These are phyloP conservation scores for Herpetomonas samuelpessoai DNA, from an alignment of 208 protist species.

Conservation along the genomic window DNA sequence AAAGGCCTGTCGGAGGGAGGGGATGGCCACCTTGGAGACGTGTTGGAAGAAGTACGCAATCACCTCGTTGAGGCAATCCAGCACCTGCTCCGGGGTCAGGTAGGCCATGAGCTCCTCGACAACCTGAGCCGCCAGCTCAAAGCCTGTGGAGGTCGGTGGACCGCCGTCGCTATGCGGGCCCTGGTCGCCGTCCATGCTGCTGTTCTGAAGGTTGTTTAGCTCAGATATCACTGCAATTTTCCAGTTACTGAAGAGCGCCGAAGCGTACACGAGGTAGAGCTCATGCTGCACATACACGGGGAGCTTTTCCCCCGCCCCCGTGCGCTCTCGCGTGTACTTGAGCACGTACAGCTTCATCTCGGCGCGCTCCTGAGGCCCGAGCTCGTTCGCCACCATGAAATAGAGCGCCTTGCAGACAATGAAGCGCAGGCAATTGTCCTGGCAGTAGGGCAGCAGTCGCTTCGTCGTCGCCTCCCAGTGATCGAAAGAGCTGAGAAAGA, in stretches of 20 bases:
- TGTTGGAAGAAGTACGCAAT: conserved; percentile 65
- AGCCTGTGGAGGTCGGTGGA: background rate
- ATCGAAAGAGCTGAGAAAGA: conserved; percentile 79
- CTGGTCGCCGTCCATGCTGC: conserved; percentile 1
- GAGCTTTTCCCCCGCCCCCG: conserved; percentile 33
- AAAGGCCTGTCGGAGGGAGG: conserved; percentile 42
- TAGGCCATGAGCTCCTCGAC: conserved; percentile 41
- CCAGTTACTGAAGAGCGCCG: conserved; percentile 78
- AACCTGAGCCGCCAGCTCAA: conserved; percentile 14
- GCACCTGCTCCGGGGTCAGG: conserved; percentile 44
- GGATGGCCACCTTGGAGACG: conserved; percentile 38
- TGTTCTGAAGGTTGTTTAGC: conserved; percentile 1
- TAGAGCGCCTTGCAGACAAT: conserved; percentile 77
- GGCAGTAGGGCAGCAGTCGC: conserved; percentile 34
- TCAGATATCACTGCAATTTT: conserved; percentile 44
- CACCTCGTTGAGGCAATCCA: conserved; percentile 80
- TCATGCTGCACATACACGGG: conserved; percentile 60
- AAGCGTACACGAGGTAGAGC: conserved; percentile 70
- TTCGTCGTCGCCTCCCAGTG: conserved; percentile 64
- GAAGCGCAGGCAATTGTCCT: conserved; percentile 78
- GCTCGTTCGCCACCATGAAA: conserved; percentile 86
- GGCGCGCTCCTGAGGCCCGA: conserved; percentile 72
- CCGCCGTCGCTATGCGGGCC: conserved; percentile 18
- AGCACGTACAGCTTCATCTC: conserved; percentile 69
- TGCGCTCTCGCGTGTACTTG: conserved; percentile 40